Percentiles rank a stretch among this genome's conserved stretches.
phyloP scores from a whole-genome alignment of 2,329 filamentous ascomycete genomes.

The Fusarium graminum region DNA sequence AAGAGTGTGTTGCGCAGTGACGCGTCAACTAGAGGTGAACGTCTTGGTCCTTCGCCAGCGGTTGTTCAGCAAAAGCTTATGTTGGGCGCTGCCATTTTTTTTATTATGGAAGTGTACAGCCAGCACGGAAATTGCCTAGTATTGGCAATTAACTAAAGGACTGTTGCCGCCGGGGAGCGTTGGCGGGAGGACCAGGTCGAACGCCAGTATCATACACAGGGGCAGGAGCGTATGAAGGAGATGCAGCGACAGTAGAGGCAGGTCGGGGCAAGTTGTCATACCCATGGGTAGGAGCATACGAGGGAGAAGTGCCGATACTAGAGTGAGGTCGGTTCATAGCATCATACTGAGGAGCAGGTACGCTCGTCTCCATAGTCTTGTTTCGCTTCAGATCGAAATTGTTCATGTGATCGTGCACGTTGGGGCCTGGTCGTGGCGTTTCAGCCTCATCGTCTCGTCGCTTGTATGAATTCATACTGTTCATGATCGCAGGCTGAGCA shows the following conservation, averaged over 20 bases:
- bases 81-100: background rate
- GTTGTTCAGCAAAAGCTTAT: background rate
- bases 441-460: conserved; percentile 71
- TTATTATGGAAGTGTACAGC: background rate
- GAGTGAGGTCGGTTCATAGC: conserved; percentile 63
- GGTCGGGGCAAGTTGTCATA: conserved; percentile 30
- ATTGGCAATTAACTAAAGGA: conserved; percentile 18
- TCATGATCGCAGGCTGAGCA: conserved; percentile 62
- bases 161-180: conserved; percentile 58
- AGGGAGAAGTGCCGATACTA: conserved; percentile 57
- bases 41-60: background rate
- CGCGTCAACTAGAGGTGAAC: conserved; percentile 15
- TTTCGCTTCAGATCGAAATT: conserved; percentile 80
- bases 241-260: conserved; percentile 29
- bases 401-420: conserved; percentile 52
- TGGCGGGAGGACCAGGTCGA: conserved; percentile 61
- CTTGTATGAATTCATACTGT: conserved; percentile 66
- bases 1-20: conserved; percentile 32
- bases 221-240: conserved; percentile 51
- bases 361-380: conserved; percentile 76
- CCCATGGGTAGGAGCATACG: conserved; percentile 24
- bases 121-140: background rate
- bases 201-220: conserved; percentile 65
- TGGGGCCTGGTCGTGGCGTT: conserved; percentile 70
- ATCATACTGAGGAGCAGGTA: conserved; percentile 65